phyloP scores from a whole-genome alignment of 768 basidiomycete species.

The Mycena haematopus region DNA sequence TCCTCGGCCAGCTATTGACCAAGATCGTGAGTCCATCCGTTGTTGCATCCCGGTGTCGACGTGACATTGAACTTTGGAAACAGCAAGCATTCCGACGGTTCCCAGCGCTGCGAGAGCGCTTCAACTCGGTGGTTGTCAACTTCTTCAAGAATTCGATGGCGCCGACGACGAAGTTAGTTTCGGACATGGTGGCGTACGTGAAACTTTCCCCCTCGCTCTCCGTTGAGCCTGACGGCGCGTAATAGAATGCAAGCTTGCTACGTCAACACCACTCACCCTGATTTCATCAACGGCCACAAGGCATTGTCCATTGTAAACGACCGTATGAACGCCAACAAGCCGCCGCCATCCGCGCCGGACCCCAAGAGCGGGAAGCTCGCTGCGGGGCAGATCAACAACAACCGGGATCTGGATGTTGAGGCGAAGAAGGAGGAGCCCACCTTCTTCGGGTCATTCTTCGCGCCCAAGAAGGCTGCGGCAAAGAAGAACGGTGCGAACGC shows the following conservation, averaged over 20 bases:
- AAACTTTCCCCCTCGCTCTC: neutral
- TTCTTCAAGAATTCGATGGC: conserved; percentile 95
- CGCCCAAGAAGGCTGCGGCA: conserved; percentile 63
- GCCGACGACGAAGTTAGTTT: conserved; percentile 93
- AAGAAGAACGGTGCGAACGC: conserved; percentile 59
- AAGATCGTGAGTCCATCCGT: conserved; percentile 79
- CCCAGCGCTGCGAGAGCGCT: conserved; percentile 94
- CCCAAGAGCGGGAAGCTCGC: conserved; percentile 71
- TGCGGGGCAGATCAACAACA: conserved; percentile 81
- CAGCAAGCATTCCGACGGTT: conserved; percentile 97
- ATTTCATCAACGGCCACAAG: conserved; percentile 97
- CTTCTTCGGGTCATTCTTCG: conserved; percentile 97
- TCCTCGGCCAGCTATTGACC: conserved; percentile 86
- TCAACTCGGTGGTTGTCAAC: conserved; percentile 94
- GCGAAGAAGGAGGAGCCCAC: conserved; percentile 86
- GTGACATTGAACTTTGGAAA: conserved; percentile 18
- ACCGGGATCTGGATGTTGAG: conserved; percentile 93
- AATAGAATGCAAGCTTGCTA: conserved; percentile 97
- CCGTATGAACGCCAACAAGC: conserved; percentile 82
- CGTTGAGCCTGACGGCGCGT: conserved; percentile 12
- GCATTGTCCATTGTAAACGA: conserved; percentile 91
- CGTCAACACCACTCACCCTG: conserved; percentile 98
- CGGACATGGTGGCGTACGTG: conserved; percentile 89
- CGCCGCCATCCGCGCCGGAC: conserved; percentile 63
- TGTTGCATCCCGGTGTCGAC: neutral